phyloP scores from a whole-genome alignment of 2,329 filamentous ascomycete species.

The Trichoderma koningiopsis region DNA sequence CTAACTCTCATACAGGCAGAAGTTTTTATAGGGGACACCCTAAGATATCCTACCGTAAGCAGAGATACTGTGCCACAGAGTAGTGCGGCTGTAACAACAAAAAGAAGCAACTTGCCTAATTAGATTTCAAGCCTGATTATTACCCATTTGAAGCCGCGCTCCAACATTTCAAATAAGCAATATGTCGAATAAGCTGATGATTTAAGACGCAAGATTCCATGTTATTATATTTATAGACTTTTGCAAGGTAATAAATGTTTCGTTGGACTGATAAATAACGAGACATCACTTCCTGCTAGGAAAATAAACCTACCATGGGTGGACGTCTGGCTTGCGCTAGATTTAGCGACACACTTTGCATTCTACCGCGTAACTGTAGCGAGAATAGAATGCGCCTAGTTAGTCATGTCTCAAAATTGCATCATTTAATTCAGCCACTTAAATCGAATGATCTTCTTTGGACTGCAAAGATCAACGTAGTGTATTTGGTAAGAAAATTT shows the following conservation, averaged over 20 bases:
- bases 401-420: neutral
- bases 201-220: neutral
- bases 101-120: constrained; percentile 5
- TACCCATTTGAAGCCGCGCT: neutral
- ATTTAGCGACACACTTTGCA: too few relatives aligned
- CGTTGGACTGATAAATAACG: neutral
- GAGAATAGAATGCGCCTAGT: neutral
- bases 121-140: neutral
- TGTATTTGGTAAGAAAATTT: neutral
- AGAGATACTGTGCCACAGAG: neutral
- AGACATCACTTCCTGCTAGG: neutral
- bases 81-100: neutral
- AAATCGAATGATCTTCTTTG: neutral
- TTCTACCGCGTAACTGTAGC: neutral
- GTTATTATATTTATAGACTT: neutral
- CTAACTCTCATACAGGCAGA: neutral
- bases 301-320: neutral
- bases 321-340: neutral
- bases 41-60: neutral
- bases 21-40: neutral
- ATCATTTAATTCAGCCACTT: neutral
- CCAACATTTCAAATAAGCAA: neutral
- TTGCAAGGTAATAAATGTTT: neutral
- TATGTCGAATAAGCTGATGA: neutral
- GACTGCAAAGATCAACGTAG: neutral